Percentiles rank a stretch among this genome's conserved stretches.
Evolutionary conservation across 2,329 filamentous ascomycete genomes (phyloP).

Genomic region (Drechmeria coniospora): DNA sequence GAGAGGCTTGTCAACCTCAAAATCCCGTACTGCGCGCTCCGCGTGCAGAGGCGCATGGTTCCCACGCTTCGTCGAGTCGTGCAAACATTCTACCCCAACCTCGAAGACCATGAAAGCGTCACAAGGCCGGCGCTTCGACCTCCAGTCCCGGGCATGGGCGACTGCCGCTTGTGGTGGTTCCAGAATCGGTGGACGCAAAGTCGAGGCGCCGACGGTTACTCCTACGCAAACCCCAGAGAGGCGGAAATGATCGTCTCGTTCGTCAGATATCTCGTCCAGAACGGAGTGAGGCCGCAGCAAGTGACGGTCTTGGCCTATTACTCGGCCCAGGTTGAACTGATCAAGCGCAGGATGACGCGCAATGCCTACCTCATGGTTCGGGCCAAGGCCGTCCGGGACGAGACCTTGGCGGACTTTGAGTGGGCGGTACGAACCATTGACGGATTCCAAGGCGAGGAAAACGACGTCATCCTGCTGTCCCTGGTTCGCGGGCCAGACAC

Average conservation of each 20-base stretch:
- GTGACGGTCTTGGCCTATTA: slow-evolving; percentile 84
- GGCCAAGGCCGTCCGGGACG: too few species aligned
- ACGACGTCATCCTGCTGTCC: slow-evolving; percentile 67
- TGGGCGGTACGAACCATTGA: slow-evolving; percentile 66
- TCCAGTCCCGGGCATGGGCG: slow-evolving; percentile 29
- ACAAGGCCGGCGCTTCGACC: slow-evolving; percentile 15
- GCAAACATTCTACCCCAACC: slow-evolving; percentile 28
- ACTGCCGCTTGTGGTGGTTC: slow-evolving; percentile 25
- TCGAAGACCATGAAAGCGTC: slow-evolving; percentile 30
- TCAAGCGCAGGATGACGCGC: slow-evolving; percentile 33
- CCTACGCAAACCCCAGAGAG: slow-evolving; percentile 49
- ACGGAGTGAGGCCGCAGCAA: slow-evolving; percentile 39
- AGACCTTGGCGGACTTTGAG: slow-evolving; percentile 15
- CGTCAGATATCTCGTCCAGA: slow-evolving; percentile 54
- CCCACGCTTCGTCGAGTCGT: slow-evolving; percentile 28
- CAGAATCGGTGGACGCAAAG: slow-evolving; percentile 44
- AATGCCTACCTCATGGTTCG: too few species aligned
- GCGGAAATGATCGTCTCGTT: slow-evolving; percentile 63
- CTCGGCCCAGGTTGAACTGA: slow-evolving; percentile 59
- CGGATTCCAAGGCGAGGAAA: slow-evolving; percentile 83
- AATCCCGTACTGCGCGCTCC: slow-evolving; percentile 48
- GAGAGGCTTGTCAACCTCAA: slow-evolving; percentile 56
- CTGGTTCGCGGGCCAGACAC: slow-evolving; percentile 54
- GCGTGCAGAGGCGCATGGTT: slow-evolving; percentile 48
- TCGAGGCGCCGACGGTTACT: slow-evolving; percentile 47